Evolutionary conservation across 345 rosid species (phyloP).

Genomic region (Nasturtium officinale): DNA sequence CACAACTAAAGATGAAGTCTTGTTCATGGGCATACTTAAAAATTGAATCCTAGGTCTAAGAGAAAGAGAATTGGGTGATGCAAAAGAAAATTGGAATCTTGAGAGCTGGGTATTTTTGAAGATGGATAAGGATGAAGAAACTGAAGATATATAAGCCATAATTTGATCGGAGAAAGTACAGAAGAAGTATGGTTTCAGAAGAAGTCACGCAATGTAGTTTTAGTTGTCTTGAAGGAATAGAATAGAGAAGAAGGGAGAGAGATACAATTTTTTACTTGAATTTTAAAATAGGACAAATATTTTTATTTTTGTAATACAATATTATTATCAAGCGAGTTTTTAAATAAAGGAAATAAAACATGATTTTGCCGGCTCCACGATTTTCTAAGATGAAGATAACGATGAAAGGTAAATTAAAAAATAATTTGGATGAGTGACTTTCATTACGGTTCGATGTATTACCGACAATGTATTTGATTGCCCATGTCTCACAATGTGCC

Average conservation of each 20-base stretch:
- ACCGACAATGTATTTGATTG: background rate
- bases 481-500: background rate
- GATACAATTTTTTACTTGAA: slow-evolving; percentile 4
- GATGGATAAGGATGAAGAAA: slow-evolving; percentile 53
- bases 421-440: background rate
- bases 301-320: background rate
- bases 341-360: background rate
- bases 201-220: slow-evolving; percentile 43
- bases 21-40: slow-evolving; percentile 51
- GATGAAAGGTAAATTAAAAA: background rate
- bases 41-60: slow-evolving; percentile 34
- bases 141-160: slow-evolving; percentile 67
- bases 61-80: slow-evolving; percentile 43
- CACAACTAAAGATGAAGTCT: slow-evolving; percentile 25
- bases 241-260: slow-evolving; percentile 20
- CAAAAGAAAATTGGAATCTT: slow-evolving; percentile 17
- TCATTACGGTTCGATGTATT: background rate
- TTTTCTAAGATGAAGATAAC: background rate
- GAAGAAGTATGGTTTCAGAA: slow-evolving; percentile 19
- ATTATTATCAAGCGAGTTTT: background rate
- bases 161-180: slow-evolving; percentile 16
- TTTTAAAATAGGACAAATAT: background rate
- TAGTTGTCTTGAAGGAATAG: slow-evolving; percentile 32
- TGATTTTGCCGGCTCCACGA: background rate
- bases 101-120: slow-evolving; percentile 48